These are phyloP conservation scores for Leptomonas seymouri DNA, from an alignment of 208 protist species.

Conservation along the genomic window DNA sequence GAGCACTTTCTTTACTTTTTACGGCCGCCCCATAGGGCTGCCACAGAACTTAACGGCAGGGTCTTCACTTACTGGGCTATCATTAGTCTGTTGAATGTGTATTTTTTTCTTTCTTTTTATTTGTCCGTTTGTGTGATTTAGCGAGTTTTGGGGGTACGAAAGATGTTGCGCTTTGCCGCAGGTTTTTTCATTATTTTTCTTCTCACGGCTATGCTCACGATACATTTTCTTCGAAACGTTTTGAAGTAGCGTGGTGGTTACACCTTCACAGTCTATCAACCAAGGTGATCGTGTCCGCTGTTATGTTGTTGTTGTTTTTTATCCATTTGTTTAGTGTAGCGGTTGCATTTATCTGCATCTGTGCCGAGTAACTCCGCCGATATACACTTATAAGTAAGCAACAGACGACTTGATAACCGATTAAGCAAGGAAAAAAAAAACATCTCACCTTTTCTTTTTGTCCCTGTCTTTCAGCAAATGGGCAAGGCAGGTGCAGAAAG, in stretches of 20 bases:
- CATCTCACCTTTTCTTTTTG: not conserved
- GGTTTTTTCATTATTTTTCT: not conserved
- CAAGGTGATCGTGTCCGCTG: no score
- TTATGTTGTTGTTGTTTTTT: slow-evolving; percentile 2
- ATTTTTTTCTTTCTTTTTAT: slow-evolving; percentile 12
- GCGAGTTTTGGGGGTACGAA: not conserved
- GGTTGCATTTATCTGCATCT: no score
- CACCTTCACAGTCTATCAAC: no score
- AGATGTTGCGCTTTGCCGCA: no score
- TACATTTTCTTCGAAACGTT: not conserved
- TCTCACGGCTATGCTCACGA: not conserved
- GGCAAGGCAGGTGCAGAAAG: no score
- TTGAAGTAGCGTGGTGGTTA: no score
- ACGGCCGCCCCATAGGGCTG: no score
- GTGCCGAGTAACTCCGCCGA: no score
- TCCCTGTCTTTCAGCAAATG: not conserved
- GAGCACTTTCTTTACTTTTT: no score
- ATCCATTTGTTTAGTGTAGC: not conserved
- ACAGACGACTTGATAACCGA: not conserved
- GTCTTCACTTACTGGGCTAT: no score
- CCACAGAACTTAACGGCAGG: no score
- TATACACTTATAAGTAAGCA: not conserved
- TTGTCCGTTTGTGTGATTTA: slow-evolving; percentile 4
- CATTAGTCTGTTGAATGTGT: not conserved
- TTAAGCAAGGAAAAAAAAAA: not conserved